Percentiles rank a stretch among this genome's conserved stretches.
Conservation (phyloP, 2,329 filamentous ascomycete genomes). For the Hymenoscyphus albidus region DNA sequence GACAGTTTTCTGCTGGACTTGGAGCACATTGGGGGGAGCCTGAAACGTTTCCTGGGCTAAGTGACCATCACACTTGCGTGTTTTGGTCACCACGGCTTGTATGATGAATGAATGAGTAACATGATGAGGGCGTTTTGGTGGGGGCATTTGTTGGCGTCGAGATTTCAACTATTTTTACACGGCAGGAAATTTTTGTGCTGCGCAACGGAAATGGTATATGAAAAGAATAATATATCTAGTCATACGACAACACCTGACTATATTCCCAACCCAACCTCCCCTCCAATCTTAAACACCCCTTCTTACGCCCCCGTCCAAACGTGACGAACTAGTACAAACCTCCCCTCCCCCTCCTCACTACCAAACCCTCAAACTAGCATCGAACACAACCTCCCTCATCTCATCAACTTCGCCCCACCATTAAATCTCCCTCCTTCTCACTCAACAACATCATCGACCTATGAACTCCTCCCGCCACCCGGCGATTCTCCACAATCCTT, state of each 20-base stretch:
- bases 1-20: constrained; percentile 94
- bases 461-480: background rate
- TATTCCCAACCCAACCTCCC: background rate
- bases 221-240: background rate
- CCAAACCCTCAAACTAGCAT: no score
- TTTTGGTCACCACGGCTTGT: background rate
- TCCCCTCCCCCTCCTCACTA: no score
- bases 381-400: no score
- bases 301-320: no score
- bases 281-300: no score
- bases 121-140: constrained; percentile 5
- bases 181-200: background rate
- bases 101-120: constrained; percentile 7
- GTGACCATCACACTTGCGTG: background rate
- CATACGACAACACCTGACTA: no score
- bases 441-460: no score
- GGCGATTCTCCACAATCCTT: background rate
- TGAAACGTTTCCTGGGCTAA: constrained; percentile 73
- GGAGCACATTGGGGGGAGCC: constrained; percentile 81
- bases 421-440: no score
- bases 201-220: background rate
- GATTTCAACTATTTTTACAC: background rate
- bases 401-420: no score
- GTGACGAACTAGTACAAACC: no score
- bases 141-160: background rate